Evolutionary conservation across 495 filamentous ascomycete genomes (phyloP).

Genomic region (Stereocaulon alpinum): DNA sequence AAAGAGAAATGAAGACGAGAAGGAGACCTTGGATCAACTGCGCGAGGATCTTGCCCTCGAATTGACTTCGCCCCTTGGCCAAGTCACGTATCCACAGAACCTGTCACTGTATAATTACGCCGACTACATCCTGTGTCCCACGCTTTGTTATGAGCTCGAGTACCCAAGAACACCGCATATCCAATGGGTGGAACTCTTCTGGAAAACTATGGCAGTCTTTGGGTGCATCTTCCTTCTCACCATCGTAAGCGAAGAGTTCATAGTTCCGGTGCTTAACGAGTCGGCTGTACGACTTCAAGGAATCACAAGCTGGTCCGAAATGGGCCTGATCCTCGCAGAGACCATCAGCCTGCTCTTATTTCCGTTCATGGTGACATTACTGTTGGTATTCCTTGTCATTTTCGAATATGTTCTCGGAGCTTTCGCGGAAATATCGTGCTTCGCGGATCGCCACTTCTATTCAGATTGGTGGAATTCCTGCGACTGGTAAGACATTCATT

Average conservation of each 20-base stretch:
- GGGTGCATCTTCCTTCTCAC: slow-evolving; percentile 94
- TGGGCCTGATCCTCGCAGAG: slow-evolving; percentile 71
- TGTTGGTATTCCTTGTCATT: slow-evolving; percentile 91
- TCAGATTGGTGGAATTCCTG: slow-evolving; percentile 84
- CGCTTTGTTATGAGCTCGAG: slow-evolving; percentile 93
- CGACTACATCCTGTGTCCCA: slow-evolving; percentile 88
- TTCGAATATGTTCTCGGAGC: slow-evolving; percentile 95
- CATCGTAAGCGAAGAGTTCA: slow-evolving; percentile 87
- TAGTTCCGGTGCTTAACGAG: slow-evolving; percentile 77
- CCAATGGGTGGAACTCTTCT: slow-evolving; percentile 72
- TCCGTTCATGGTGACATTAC: slow-evolving; percentile 93
- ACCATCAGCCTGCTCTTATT: slow-evolving; percentile 91
- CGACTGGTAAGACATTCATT: slow-evolving; percentile 34
- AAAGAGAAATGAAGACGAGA: slow-evolving; percentile 31
- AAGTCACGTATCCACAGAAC: slow-evolving; percentile 83
- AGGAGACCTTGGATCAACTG: slow-evolving; percentile 49
- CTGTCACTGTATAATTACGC: slow-evolving; percentile 69
- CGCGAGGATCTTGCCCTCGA: slow-evolving; percentile 85
- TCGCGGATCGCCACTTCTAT: slow-evolving; percentile 93
- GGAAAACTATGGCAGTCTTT: slow-evolving; percentile 83
- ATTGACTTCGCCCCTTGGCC: slow-evolving; percentile 78
- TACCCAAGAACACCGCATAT: slow-evolving; percentile 72
- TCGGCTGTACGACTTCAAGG: slow-evolving; percentile 56
- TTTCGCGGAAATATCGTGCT: slow-evolving; percentile 86
- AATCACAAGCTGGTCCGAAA: slow-evolving; percentile 50